Conservation (phyloP, 306 rosid species). For the Hippophae tibetana region DNA sequence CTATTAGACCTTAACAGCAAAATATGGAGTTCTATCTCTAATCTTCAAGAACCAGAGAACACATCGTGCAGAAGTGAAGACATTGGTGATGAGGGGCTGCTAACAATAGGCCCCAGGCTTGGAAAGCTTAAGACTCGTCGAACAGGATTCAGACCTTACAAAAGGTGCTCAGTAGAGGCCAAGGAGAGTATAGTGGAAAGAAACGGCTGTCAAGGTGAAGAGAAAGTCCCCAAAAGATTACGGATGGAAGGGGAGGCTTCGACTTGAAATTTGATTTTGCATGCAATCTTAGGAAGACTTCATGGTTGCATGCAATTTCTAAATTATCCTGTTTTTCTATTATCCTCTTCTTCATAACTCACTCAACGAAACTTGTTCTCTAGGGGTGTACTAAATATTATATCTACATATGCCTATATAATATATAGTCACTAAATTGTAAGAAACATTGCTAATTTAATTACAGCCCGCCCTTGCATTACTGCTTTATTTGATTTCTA, state of each 20-base stretch:
- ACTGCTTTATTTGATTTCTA: too few species aligned
- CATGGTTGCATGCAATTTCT: constrained; percentile 28
- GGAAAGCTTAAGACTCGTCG: constrained; percentile 56
- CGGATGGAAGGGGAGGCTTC: constrained; percentile 60
- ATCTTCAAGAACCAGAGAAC: constrained; percentile 27
- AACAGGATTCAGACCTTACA: constrained; percentile 93
- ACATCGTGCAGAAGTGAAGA: constrained; percentile 25
- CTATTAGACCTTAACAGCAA: constrained; percentile 30
- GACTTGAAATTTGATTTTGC: constrained; percentile 39
- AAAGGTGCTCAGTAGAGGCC: constrained; percentile 76
- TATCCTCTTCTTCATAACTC: constrained; percentile 19
- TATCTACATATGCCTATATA: constrained; percentile 29
- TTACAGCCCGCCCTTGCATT: not conserved
- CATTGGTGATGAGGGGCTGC: constrained; percentile 36
- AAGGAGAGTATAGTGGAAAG: constrained; percentile 47
- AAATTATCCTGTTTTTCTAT: constrained; percentile 12
- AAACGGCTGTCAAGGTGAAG: constrained; percentile 53
- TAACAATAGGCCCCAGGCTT: constrained; percentile 59
- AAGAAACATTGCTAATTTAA: not conserved
- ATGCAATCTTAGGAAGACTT: constrained; percentile 45
- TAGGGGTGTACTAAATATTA: constrained; percentile 51
- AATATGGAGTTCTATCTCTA: constrained; percentile 25
- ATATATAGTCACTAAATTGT: not conserved
- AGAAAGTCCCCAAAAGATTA: constrained; percentile 59
- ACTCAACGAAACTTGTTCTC: constrained; percentile 55